Conservation (phyloP, 495 filamentous ascomycete genomes). For the Tuber melanosporum region DNA sequence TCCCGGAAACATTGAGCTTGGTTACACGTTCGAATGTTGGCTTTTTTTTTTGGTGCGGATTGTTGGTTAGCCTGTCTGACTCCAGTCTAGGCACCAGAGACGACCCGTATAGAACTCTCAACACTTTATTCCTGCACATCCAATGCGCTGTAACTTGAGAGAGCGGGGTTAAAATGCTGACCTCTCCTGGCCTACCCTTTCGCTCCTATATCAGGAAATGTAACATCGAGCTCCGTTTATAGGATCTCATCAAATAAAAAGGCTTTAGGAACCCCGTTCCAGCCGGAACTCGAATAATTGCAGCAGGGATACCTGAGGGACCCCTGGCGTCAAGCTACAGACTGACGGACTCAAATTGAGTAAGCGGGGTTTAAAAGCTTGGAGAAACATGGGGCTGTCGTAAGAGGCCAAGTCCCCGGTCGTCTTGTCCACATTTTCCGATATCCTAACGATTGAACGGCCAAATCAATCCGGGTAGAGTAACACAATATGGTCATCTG, state of each 20-base stretch:
- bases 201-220: not conserved
- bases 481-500: not conserved
- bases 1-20: not conserved
- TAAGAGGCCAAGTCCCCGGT: not conserved
- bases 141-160: not conserved
- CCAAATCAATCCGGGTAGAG: not conserved
- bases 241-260: not conserved
- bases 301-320: not conserved
- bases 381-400: not conserved
- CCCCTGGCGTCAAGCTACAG: not conserved
- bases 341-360: not conserved
- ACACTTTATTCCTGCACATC: not conserved
- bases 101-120: not conserved
- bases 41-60: not conserved
- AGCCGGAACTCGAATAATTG: not conserved
- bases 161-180: not conserved
- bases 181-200: not conserved
- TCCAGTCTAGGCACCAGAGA: not conserved
- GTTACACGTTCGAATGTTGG: not conserved
- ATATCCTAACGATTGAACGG: not conserved
- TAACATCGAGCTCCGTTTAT: not conserved
- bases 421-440: not conserved
- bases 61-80: not conserved
- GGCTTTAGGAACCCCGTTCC: not conserved
- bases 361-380: not conserved